Percentiles rank a stretch among this genome's conserved stretches.
These are phyloP conservation scores for Myotisia sp. DNA, from an alignment of 2,329 filamentous ascomycete genomes.

Conservation along the genomic window DNA sequence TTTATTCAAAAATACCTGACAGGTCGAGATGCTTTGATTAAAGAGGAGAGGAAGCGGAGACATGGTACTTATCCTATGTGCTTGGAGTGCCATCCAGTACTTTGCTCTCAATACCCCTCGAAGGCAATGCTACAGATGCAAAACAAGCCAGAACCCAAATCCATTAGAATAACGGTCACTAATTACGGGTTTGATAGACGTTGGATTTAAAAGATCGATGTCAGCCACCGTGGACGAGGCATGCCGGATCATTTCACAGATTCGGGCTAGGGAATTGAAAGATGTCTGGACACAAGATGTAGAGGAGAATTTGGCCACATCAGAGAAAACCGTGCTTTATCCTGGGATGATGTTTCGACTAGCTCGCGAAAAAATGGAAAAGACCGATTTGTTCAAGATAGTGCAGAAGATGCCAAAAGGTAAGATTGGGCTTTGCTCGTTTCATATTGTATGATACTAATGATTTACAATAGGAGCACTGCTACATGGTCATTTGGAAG, in stretches of 20 bases:
- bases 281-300: slow-evolving; percentile 63
- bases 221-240: slow-evolving; percentile 67
- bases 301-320: slow-evolving; percentile 53
- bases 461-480: slow-evolving; percentile 33
- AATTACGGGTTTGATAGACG: slow-evolving; percentile 13
- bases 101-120: no score
- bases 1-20: slow-evolving; percentile 71
- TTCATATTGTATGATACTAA: slow-evolving; percentile 1
- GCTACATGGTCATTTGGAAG: slow-evolving; percentile 77
- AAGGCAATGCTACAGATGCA: no score
- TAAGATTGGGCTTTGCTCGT: slow-evolving; percentile 16
- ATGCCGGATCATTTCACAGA: slow-evolving; percentile 62
- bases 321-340: slow-evolving; percentile 48
- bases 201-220: slow-evolving; percentile 36
- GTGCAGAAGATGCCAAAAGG: slow-evolving; percentile 86
- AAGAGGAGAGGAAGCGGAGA: slow-evolving; percentile 65
- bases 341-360: slow-evolving; percentile 89
- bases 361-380: slow-evolving; percentile 70
- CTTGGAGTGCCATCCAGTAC: no score
- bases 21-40: slow-evolving; percentile 60
- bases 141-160: not conserved
- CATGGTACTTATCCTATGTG: no score
- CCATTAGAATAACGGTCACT: no score
- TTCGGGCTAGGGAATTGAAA: slow-evolving; percentile 61
- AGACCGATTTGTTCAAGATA: slow-evolving; percentile 72